Conservation (phyloP, 306 rosid genomes). For the Cyclanthera cordifolia region DNA sequence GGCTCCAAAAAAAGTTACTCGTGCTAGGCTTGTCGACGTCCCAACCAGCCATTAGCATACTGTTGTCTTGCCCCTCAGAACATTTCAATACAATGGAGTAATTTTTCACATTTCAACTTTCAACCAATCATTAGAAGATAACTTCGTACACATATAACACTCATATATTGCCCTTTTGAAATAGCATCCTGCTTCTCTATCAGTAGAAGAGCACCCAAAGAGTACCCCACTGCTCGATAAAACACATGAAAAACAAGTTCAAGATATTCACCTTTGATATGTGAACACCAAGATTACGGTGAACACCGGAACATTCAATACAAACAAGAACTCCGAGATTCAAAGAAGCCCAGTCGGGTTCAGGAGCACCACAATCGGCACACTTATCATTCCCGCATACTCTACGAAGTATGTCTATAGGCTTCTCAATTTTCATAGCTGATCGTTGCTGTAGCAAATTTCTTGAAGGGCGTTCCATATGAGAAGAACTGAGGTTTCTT, state of each 20-base stretch:
- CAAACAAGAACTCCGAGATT: conserved; percentile 99
- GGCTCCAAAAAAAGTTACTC: neutral
- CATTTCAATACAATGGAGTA: neutral
- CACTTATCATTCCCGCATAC: conserved; percentile 91
- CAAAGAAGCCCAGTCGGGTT: conserved; percentile 98
- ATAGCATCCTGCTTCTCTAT: neutral
- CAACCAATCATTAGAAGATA: neutral
- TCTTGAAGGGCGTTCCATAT: conserved; percentile 64
- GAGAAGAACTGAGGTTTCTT: conserved; percentile 40
- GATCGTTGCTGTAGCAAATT: conserved; percentile 67
- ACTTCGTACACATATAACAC: neutral
- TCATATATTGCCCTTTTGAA: neutral
- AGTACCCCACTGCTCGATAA: too few species aligned
- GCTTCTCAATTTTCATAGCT: conserved; percentile 70
- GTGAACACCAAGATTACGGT: conserved; percentile 98
- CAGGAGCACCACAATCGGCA: conserved; percentile 95
- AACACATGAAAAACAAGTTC: neutral
- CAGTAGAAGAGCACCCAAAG: neutral
- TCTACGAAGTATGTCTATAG: conserved; percentile 71
- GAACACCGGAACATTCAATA: conserved; percentile 98
- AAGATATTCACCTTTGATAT: conserved; percentile 67
- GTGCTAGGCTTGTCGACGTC: neutral
- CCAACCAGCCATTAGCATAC: neutral
- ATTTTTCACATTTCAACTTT: neutral
- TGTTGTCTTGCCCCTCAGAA: neutral